These are phyloP conservation scores for Backusella australiensis DNA, from an alignment of 192 early-diverging fungal genomes.

Conservation along the genomic window DNA sequence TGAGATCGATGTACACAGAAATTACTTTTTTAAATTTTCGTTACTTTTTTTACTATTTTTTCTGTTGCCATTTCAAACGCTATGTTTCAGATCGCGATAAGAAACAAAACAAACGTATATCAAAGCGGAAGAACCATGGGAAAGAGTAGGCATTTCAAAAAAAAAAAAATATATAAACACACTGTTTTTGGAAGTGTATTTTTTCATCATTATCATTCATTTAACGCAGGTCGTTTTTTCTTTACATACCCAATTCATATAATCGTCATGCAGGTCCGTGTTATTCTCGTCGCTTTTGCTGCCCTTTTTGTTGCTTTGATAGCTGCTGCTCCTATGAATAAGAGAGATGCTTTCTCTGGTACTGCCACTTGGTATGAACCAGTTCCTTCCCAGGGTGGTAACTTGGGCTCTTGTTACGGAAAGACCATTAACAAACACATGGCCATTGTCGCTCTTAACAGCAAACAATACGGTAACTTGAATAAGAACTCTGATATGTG, in stretches of 20 bases:
- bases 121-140: not conserved
- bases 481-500: slow-evolving; percentile 20
- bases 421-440: slow-evolving; percentile 13
- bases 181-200: not conserved
- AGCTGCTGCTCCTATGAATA: not conserved
- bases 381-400: slow-evolving; percentile 20
- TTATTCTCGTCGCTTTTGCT: not conserved
- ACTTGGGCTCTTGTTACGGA: slow-evolving; percentile 29
- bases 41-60: not conserved
- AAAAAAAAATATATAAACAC: not conserved
- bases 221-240: not conserved
- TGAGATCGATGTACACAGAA: no score
- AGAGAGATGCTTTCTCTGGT: slow-evolving; percentile 8
- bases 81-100: not conserved
- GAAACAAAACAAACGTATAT: not conserved
- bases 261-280: not conserved
- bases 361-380: slow-evolving; percentile 32
- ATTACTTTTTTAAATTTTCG: no score
- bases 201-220: not conserved
- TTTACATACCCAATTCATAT: not conserved
- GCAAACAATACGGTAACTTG: slow-evolving; percentile 27
- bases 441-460: slow-evolving; percentile 28
- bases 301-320: not conserved
- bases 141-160: not conserved
- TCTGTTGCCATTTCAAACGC: not conserved